These are phyloP conservation scores for Serendipita sp. DNA, from an alignment of 768 basidiomycete genomes.

Conservation along the genomic window DNA sequence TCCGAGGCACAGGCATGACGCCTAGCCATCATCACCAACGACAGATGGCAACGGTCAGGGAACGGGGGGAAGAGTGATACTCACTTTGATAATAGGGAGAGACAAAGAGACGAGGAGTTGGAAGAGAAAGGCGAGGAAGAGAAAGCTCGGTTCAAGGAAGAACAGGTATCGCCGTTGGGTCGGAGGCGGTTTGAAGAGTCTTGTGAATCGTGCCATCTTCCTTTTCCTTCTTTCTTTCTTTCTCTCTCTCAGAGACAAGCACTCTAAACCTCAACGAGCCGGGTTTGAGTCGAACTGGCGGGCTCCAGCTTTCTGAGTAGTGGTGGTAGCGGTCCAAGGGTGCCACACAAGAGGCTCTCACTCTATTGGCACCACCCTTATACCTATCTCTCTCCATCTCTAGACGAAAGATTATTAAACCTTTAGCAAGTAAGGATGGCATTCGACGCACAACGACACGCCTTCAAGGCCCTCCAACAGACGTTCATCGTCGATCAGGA, in stretches of 20 bases:
- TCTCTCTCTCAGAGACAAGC: too few species aligned
- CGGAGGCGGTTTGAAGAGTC: not conserved
- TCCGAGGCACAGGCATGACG: not conserved
- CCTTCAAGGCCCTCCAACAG: conserved; percentile 70
- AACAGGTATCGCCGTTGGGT: conserved; percentile 30
- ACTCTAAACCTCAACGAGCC: too few species aligned
- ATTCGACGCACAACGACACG: conserved; percentile 37
- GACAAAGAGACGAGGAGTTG: conserved; percentile 63
- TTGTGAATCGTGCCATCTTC: not conserved
- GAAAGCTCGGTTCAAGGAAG: conserved; percentile 29
- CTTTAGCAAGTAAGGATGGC: not conserved
- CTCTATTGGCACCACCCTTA: too few species aligned
- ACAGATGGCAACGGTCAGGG: conserved; percentile 18
- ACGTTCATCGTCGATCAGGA: conserved; percentile 76
- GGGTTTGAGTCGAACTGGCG: too few species aligned
- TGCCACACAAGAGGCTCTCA: too few species aligned
- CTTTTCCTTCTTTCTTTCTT: too few species aligned
- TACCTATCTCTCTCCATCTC: too few species aligned
- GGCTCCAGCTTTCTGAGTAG: too few species aligned
- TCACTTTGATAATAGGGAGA: conserved; percentile 51
- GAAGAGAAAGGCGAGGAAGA: conserved; percentile 50
- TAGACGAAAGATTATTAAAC: not conserved
- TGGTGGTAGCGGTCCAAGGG: too few species aligned
- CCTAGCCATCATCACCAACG: conserved; percentile 37
- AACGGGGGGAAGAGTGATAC: conserved; percentile 26